These are phyloP conservation scores for Populus tremula DNA, from an alignment of 345 rosid species.

Conservation along the genomic window DNA sequence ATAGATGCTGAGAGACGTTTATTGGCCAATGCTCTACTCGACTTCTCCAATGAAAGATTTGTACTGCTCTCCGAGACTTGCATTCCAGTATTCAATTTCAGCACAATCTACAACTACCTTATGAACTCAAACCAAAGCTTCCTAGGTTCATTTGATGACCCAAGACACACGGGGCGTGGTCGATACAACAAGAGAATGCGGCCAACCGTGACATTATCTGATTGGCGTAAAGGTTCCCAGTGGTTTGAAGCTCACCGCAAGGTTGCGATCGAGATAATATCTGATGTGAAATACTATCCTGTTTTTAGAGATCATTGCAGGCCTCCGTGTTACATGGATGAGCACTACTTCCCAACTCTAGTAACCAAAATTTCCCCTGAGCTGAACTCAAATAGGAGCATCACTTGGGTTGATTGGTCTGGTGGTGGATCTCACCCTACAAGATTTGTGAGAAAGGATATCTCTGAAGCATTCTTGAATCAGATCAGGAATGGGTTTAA, in stretches of 20 bases:
- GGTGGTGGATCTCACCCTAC: slow-evolving; percentile 32
- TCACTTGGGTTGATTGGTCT: slow-evolving; percentile 47
- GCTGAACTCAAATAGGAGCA: slow-evolving; percentile 28
- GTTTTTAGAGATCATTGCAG: slow-evolving; percentile 20
- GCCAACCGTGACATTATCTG: slow-evolving; percentile 20
- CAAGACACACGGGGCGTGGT: slow-evolving; percentile 22
- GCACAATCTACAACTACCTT: slow-evolving; percentile 30
- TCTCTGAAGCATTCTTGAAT: slow-evolving; percentile 23
- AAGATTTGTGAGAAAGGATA: slow-evolving; percentile 25
- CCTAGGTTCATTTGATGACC: slow-evolving; percentile 31
- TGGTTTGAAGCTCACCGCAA: slow-evolving; percentile 32
- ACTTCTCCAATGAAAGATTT: slow-evolving; percentile 30
- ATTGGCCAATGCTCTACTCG: slow-evolving; percentile 35
- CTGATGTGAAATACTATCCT: slow-evolving; percentile 30
- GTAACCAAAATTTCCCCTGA: slow-evolving; percentile 19
- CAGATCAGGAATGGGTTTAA: slow-evolving; percentile 17
- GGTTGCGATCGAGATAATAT: slow-evolving; percentile 14
- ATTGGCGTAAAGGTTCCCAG: slow-evolving; percentile 39
- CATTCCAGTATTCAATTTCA: slow-evolving; percentile 38
- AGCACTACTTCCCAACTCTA: slow-evolving; percentile 36
- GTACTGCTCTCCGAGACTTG: slow-evolving; percentile 38
- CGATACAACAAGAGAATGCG: slow-evolving; percentile 37
- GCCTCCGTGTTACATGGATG: slow-evolving; percentile 38
- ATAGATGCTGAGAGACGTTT: slow-evolving; percentile 36
- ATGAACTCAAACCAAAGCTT: slow-evolving; percentile 26